Base-by-base conservation (phyloP, 257 asterid species). In the Leptodermis oblonga region DNA sequence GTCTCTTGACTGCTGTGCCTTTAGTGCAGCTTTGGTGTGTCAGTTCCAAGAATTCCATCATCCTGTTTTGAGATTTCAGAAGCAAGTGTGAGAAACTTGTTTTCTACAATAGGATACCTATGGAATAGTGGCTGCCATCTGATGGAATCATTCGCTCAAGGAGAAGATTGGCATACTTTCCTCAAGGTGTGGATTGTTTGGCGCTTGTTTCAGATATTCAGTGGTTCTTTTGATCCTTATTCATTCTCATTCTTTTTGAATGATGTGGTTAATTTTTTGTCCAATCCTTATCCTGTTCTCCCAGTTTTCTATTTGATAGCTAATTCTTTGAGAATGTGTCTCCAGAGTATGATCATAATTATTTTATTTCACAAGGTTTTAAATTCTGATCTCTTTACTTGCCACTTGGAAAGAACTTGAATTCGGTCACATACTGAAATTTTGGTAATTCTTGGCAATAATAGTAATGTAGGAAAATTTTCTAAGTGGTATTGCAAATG, bases 21-120 rank as follows among this genome's bases (percentile, higher is more conserved):
- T 30, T 72, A 73, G 53, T 68, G 66, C 95, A 89, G 97, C 74
- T 81, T 51, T 68, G 87, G 92, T 49, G 72, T 82, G 55, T 62
- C 58, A 68, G 68, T 85, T 74, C 91, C 90, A 64, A 81, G 90
- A 78, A 66, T 94, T 71, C 77, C 95, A 23, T 79, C 84, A 59
- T 86, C 96, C 20, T 81, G 74, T 77, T 89, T 91, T 82, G 96
- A 89, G 85, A 82, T 94, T 75, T 94, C 97, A 15, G 94, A 87
- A 80, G 90, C 74, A 70, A 87, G 74, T 67, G 74, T 82, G 87
- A 79, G 89, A 78, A 79, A 73, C 70, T 74, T 76, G 55, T 72
- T 94, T 68, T 78, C 88, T 76, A 62, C 78, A 54, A 39, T 87
- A 77, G 86, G 86, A 70, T 72, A 68, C 66, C 23, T 73, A 74